Evolutionary conservation across 176 grass and related monocot species (phyloP).

Genomic region (Thalia dealbata): DNA sequence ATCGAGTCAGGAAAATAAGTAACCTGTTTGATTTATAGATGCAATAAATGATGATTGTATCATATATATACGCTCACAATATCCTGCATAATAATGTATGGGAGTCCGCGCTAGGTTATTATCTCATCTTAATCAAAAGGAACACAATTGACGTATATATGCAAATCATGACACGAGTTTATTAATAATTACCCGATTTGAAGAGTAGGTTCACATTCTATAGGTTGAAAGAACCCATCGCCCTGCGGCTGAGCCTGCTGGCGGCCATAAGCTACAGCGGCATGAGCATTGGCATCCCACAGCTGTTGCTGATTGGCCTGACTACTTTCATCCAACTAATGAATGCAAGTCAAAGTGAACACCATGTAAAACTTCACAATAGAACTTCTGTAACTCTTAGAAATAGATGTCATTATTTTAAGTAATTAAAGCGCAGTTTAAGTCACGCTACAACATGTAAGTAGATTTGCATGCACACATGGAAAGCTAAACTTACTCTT

Average conservation of each 20-base stretch:
- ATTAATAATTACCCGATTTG: conserved; percentile 53
- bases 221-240: conserved; percentile 72
- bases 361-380: neutral
- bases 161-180: neutral
- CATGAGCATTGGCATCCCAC: conserved; percentile 57
- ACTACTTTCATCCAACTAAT: conserved; percentile 69
- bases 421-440: too few relatives aligned
- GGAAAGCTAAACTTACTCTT: conserved; percentile 46
- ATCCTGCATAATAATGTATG: too few relatives aligned
- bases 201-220: conserved; percentile 73
- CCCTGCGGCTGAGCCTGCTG: conserved; percentile 44
- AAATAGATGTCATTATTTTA: neutral
- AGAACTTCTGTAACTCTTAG: neutral
- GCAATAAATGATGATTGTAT: too few relatives aligned
- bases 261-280: conserved; percentile 51
- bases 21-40: too few relatives aligned
- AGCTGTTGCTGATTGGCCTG: conserved; percentile 49
- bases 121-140: too few relatives aligned
- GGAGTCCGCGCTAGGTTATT: too few relatives aligned
- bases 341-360: neutral
- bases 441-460: too few relatives aligned
- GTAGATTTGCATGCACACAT: neutral
- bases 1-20: too few relatives aligned
- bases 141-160: too few relatives aligned
- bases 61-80: too few relatives aligned